phyloP scores from a whole-genome alignment of 1,284 basidiomycete species.

The Moniliophthora roreri region DNA sequence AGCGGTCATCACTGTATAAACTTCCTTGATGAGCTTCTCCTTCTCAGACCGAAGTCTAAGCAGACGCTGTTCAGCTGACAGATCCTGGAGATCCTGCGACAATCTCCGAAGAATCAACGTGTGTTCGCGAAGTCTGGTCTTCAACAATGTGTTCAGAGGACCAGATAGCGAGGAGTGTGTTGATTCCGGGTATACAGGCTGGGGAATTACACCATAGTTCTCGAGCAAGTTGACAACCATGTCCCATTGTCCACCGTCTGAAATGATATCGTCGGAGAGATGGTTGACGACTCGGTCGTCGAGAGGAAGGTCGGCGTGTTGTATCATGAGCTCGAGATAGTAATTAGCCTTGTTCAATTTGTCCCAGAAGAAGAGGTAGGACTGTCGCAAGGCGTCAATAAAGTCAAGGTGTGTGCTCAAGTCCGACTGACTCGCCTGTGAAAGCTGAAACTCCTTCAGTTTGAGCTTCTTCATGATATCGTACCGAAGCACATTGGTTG shows the following conservation, averaged over 20 bases:
- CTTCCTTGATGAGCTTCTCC: constrained; percentile 79
- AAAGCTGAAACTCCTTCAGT: constrained; percentile 86
- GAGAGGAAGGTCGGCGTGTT: constrained; percentile 78
- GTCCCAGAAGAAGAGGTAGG: constrained; percentile 93
- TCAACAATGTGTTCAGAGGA: constrained; percentile 79
- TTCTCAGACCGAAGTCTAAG: constrained; percentile 71
- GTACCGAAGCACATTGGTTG: constrained; percentile 86
- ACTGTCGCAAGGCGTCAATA: constrained; percentile 37
- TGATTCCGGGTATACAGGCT: constrained; percentile 84
- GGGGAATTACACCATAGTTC: constrained; percentile 85
- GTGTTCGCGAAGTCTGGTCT: constrained; percentile 90
- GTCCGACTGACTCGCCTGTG: constrained; percentile 58
- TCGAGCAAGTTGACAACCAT: constrained; percentile 89
- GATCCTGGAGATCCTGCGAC: constrained; percentile 45
- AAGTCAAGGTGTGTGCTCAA: neutral
- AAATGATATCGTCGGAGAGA: constrained; percentile 78
- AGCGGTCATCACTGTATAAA: constrained; percentile 87
- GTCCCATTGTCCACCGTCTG: constrained; percentile 94
- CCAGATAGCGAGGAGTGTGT: constrained; percentile 76
- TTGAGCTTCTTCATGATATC: constrained; percentile 85
- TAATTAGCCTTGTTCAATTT: constrained; percentile 96
- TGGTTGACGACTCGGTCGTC: constrained; percentile 83
- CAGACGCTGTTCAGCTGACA: constrained; percentile 46
- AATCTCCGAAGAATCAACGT: constrained; percentile 78
- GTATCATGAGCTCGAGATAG: constrained; percentile 87